Percentiles rank a stretch among this genome's conserved stretches.
Evolutionary conservation across 2,329 filamentous ascomycete species (phyloP).

Genomic region (Ceratocystis cacaofunesta): DNA sequence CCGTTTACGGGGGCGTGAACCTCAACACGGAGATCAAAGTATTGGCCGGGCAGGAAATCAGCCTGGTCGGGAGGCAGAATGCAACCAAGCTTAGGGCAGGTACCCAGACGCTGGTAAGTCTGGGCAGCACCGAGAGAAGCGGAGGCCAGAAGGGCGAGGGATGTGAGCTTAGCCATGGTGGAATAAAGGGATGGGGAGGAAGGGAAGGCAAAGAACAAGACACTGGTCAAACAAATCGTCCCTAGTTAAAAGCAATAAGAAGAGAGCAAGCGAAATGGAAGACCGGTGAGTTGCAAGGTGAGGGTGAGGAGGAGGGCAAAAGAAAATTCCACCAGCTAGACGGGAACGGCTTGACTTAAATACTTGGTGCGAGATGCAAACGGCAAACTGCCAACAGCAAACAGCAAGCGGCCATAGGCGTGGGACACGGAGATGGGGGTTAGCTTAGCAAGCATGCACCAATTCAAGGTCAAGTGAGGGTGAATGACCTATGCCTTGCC

Average conservation of each 20-base stretch:
- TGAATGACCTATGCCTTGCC: neutral
- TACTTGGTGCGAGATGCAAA: neutral
- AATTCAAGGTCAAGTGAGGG: neutral
- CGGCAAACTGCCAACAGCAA: neutral
- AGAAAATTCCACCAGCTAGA: neutral
- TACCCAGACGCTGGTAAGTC: slow-evolving; percentile 45
- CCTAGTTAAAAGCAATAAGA: neutral
- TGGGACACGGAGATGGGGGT: neutral
- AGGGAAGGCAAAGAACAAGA: slow-evolving; percentile 1
- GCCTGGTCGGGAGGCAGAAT: slow-evolving; percentile 49
- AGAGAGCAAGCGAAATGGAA: slow-evolving; percentile 4
- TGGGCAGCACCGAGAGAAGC: slow-evolving; percentile 29
- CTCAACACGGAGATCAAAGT: slow-evolving; percentile 71
- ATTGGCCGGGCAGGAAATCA: slow-evolving; percentile 71
- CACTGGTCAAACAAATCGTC: slow-evolving; percentile 6
- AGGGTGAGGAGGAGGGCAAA: neutral
- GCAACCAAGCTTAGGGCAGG: slow-evolving; percentile 44
- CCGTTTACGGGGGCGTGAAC: slow-evolving; percentile 71
- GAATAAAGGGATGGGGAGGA: neutral
- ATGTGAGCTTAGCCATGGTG: slow-evolving; percentile 13
- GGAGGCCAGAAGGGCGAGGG: slow-evolving; percentile 14
- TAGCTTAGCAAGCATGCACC: neutral
- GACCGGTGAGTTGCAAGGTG: neutral
- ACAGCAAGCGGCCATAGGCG: neutral
- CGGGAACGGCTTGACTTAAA: neutral